Evolutionary conservation across 2,329 filamentous ascomycete species (phyloP).

Genomic region (Neurospora sp.): DNA sequence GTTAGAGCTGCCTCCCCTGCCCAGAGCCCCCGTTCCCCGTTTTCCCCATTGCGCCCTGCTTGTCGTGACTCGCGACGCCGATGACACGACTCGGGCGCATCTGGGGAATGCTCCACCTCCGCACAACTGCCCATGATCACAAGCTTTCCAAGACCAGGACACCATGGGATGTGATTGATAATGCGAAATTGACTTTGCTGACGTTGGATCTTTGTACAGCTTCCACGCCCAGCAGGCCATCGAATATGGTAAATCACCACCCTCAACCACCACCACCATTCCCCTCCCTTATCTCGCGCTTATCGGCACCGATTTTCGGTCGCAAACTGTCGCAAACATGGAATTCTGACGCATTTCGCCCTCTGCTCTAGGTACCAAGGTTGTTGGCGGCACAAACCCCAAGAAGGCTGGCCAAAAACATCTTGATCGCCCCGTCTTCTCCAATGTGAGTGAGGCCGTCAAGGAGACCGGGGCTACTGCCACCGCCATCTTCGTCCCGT

Average conservation of each 20-base stretch:
- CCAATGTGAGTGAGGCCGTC: constrained; percentile 75
- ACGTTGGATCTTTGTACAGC: constrained; percentile 36
- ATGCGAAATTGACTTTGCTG: constrained; percentile 16
- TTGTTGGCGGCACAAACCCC: constrained; percentile 96
- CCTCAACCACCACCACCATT: constrained; percentile 12
- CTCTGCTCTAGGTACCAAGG: constrained; percentile 65
- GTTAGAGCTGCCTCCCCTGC: constrained; percentile 25
- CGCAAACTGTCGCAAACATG: constrained; percentile 1
- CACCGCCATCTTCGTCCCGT: constrained; percentile 95
- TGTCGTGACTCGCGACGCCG: constrained; percentile 9
- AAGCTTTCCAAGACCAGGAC: constrained; percentile 91
- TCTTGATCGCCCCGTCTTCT: constrained; percentile 87
- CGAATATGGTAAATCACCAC: constrained; percentile 70
- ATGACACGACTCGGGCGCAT: not conserved
- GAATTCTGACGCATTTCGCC: constrained; percentile 20
- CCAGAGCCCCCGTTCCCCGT: not conserved
- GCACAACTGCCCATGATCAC: constrained; percentile 21
- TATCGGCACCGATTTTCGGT: not conserved
- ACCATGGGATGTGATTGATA: constrained; percentile 90
- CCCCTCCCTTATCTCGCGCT: not conserved
- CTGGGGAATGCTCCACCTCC: constrained; percentile 2
- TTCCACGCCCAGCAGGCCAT: constrained; percentile 98
- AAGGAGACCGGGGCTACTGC: constrained; percentile 86
- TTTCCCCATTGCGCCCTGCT: constrained; percentile 1
- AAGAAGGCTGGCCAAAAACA: constrained; percentile 93